Evolutionary conservation across 2,329 filamentous ascomycete genomes (phyloP).

Genomic region (Camillea tinctor): DNA sequence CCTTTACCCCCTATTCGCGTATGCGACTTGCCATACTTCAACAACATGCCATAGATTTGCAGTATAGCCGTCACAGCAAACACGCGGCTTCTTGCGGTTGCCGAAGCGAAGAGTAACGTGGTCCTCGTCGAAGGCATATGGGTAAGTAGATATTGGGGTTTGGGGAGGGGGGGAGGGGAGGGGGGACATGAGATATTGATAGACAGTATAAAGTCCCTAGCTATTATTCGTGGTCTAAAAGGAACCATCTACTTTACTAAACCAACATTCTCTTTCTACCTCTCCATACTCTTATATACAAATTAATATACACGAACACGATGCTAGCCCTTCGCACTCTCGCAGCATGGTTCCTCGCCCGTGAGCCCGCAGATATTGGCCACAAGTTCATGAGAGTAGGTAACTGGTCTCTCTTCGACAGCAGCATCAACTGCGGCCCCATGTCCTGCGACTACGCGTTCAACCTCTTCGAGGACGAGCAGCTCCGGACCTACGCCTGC

Average conservation of each 20-base stretch:
- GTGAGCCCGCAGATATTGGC: not conserved
- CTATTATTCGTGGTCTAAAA: too few relatives aligned
- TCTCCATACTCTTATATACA: not conserved
- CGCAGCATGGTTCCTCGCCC: not conserved
- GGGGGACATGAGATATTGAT: too few relatives aligned
- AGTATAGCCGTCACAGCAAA: not conserved
- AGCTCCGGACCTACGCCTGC: not conserved
- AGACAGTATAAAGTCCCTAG: too few relatives aligned
- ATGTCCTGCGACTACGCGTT: slow-evolving; percentile 1
- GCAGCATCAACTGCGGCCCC: not conserved
- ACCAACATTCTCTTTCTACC: not conserved
- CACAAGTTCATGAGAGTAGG: not conserved
- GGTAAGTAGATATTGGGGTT: too few relatives aligned
- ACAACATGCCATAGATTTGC: not conserved
- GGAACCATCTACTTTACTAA: too few relatives aligned
- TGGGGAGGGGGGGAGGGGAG: too few relatives aligned
- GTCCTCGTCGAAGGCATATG: too few relatives aligned
- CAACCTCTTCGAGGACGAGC: not conserved
- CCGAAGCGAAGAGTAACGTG: not conserved
- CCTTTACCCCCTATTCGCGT: not conserved
- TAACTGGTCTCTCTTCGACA: not conserved
- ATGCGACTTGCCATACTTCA: not conserved
- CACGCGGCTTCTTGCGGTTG: not conserved
- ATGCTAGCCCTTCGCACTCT: not conserved
- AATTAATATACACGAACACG: too few relatives aligned